Base-by-base conservation (phyloP, 78 protist genomes). In the Dictyostelium capitatum region DNA sequence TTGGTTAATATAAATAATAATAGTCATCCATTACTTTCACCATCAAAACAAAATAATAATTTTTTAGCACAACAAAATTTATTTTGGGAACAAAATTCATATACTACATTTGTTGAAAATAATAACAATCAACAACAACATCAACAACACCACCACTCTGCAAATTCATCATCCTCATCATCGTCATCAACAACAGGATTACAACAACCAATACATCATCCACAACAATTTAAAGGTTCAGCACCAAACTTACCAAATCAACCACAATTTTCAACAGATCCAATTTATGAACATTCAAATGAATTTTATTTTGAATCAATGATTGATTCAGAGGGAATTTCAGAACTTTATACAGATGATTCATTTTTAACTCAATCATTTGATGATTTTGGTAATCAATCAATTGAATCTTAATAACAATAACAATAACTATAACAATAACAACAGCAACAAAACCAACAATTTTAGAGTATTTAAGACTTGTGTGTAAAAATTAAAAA, bases 311-410 rank as follows among this genome's bases (percentile, higher is more conserved):
- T 85, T 57, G 83, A 85, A 17, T 74, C 78, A 59, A 43, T 75
- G 25, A 75, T 85, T 20, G 83, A 56, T 15, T 54, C 72, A 3
- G 92, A 85, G 30, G 92, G 92, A 57, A 74, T 85, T 6, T 85
- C 92, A 30, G 92, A 85, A 74, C 57, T 85, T 12, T 85, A 85
- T 48, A 85, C 92, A 37, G 92, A 85, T 62, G 92, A 85, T 23
- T 85, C 92, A 54, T 85, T 85, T 75, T 75, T 85, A 56, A 59
- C 92, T 5, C 92, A 85, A 85, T 85, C 92, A n/a, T 85, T 85
- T 75, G 92, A 85, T 51, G 92, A 75, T 56, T 83, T 72, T 56
- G 80, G 69, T n/a, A 72, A 83, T 72, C 91, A 83, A 83, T 83
- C 91, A 70, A 83, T 74, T 7, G 91, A 81, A 56, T 25, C 25